These are phyloP conservation scores for Magnusiomyces tetraspermus DNA, from an alignment of 1,139 yeast genomes.

Conservation along the genomic window DNA sequence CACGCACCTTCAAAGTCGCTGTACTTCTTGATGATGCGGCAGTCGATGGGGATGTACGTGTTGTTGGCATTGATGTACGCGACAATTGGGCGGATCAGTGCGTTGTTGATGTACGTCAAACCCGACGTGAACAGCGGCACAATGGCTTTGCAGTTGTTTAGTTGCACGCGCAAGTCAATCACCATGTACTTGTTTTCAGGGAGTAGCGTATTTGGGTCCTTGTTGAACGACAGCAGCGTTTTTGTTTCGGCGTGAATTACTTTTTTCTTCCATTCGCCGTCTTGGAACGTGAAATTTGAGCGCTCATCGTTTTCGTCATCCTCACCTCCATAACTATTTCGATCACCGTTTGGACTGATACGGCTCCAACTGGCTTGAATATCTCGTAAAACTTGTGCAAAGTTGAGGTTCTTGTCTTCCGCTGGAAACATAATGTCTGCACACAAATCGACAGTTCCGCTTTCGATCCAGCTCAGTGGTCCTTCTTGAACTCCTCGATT, in stretches of 20 bases:
- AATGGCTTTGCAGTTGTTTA: conserved; percentile 78
- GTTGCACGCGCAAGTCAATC: conserved; percentile 64
- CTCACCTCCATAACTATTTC: conserved; percentile 3
- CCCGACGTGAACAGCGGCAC: conserved; percentile 83
- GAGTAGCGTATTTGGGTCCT: conserved; percentile 6
- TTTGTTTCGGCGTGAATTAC: conserved; percentile 5
- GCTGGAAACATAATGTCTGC: conserved; percentile 82
- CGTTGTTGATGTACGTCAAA: conserved; percentile 79
- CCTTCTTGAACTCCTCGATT: conserved; percentile 77
- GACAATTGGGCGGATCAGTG: conserved; percentile 86
- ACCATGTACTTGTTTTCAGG: conserved; percentile 49
- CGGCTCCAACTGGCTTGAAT: conserved; percentile 35
- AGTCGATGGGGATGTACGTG: conserved; percentile 79
- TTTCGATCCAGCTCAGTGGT: conserved; percentile 93
- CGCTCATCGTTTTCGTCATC: conserved; percentile 2
- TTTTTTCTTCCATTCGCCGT: conserved; percentile 1
- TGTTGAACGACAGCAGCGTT: conserved; percentile 6
- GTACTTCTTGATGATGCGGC: conserved; percentile 71
- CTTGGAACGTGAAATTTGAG: background rate
- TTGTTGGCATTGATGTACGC: conserved; percentile 87
- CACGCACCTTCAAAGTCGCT: conserved; percentile 89
- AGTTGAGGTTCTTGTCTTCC: conserved; percentile 40
- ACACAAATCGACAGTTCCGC: conserved; percentile 83
- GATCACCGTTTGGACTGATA: conserved; percentile 7
- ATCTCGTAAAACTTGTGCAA: conserved; percentile 33